Conservation (phyloP, 1,284 basidiomycete genomes). For the Spongispora temasekensis region DNA sequence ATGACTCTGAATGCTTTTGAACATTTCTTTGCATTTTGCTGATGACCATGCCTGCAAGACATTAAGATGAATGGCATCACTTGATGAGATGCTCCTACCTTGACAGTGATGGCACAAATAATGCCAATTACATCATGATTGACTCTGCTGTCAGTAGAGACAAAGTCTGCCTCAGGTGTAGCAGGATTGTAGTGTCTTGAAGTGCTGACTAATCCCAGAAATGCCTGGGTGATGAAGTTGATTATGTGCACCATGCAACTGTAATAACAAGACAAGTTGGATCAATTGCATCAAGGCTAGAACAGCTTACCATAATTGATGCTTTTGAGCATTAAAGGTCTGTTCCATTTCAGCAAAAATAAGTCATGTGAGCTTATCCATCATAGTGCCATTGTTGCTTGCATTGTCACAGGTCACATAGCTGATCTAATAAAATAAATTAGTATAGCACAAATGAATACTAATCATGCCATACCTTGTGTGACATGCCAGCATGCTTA, state of each 20-base stretch:
- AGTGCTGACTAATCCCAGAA: background rate
- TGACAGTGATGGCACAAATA: background rate
- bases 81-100: background rate
- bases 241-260: background rate
- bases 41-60: too few relatives aligned
- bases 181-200: background rate
- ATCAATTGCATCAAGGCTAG: background rate
- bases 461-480: slow-evolving; percentile 1
- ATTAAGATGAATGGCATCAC: background rate
- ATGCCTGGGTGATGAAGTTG: too few relatives aligned
- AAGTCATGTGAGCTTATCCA: background rate
- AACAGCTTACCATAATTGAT: background rate
- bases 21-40: too few relatives aligned
- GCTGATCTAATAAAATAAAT: background rate
- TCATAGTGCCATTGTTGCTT: slow-evolving; percentile 5
- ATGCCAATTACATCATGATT: background rate
- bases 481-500: background rate
- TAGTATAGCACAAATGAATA: background rate
- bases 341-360: background rate
- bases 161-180: background rate
- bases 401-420: background rate
- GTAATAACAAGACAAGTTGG: background rate
- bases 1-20: too few relatives aligned
- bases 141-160: background rate
- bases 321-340: background rate